Conservation (phyloP, 2,329 filamentous ascomycete genomes). For the Cadophora sp. region DNA sequence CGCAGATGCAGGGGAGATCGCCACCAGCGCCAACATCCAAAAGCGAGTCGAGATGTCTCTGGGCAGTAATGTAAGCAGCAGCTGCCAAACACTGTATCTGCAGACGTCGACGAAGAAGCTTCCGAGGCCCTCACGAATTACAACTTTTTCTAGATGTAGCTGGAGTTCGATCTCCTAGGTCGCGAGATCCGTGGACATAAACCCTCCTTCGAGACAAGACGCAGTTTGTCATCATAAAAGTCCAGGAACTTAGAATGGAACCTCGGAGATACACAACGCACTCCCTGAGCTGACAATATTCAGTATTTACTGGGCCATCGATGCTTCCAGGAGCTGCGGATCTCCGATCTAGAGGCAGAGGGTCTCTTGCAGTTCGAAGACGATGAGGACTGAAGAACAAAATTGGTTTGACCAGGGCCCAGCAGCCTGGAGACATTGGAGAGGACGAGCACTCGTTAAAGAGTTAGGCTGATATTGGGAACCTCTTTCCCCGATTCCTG, state of each 20-base stretch:
- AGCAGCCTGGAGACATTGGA: not conserved
- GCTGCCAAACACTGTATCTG: slow-evolving; percentile 27
- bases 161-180: slow-evolving; percentile 29
- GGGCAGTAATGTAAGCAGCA: too few relatives aligned
- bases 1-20: too few relatives aligned
- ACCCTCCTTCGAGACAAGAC: slow-evolving; percentile 18
- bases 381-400: not conserved
- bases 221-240: not conserved
- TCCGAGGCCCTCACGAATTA: too few relatives aligned
- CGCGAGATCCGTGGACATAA: slow-evolving; percentile 24
- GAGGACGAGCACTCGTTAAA: not conserved
- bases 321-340: not conserved
- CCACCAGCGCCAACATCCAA: too few relatives aligned
- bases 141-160: slow-evolving; percentile 16
- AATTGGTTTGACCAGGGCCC: not conserved
- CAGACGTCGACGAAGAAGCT: too few relatives aligned
- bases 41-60: too few relatives aligned
- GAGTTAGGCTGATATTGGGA: not conserved
- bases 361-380: not conserved
- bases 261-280: not conserved
- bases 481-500: not conserved
- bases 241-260: slow-evolving; percentile 7
- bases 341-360: not conserved
- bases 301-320: slow-evolving; percentile 13
- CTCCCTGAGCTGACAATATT: not conserved